Evolutionary conservation across 192 early-diverging fungal species (phyloP).

Genomic region (Hyaloraphidium curvatum): DNA sequence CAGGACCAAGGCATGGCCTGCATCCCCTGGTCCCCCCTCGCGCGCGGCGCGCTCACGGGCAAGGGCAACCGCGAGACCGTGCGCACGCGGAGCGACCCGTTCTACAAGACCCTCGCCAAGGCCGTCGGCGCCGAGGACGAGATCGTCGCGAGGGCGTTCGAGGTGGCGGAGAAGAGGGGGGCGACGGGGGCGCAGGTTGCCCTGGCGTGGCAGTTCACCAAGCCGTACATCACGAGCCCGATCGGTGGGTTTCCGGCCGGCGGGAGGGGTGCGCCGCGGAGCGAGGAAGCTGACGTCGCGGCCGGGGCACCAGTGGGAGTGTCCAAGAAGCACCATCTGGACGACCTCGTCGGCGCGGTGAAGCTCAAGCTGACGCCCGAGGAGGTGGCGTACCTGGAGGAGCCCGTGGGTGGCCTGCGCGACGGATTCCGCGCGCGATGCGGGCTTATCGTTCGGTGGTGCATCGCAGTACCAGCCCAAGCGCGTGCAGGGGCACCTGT

Average conservation of each 20-base stretch:
- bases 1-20: background rate
- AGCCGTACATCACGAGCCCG: background rate
- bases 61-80: background rate
- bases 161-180: slow-evolving; percentile 4
- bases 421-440: too few species aligned
- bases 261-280: too few species aligned
- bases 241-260: too few species aligned
- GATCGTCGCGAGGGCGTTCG: background rate
- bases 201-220: background rate
- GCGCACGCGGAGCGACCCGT: background rate
- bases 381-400: background rate
- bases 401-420: too few species aligned
- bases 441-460: too few species aligned
- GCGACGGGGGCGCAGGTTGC: slow-evolving; percentile 1
- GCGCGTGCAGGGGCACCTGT: too few species aligned
- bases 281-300: too few species aligned
- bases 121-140: background rate
- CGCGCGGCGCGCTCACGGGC: background rate
- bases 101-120: background rate
- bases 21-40: slow-evolving; percentile 1
- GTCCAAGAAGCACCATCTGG: background rate
- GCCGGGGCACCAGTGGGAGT: too few species aligned
- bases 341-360: background rate
- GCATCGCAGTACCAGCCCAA: too few species aligned
- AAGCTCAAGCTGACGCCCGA: background rate